These are phyloP conservation scores for Aegilops speltoides DNA, from an alignment of 176 grass and related monocot species.

Conservation along the genomic window DNA sequence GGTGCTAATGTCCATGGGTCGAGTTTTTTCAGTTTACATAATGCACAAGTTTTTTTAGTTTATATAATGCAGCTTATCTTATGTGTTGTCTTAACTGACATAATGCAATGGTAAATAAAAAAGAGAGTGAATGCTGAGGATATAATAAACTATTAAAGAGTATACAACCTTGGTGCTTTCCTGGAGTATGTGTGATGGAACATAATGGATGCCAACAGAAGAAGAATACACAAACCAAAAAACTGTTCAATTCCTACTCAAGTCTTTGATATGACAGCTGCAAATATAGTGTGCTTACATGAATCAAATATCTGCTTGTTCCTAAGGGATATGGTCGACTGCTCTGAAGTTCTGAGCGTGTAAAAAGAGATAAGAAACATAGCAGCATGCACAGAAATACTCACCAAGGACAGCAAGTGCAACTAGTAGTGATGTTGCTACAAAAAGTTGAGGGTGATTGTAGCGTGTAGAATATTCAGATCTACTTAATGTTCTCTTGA, in stretches of 20 bases:
- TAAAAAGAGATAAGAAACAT: constrained; percentile 18
- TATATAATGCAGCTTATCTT: not conserved
- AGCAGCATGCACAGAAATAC: constrained; percentile 23
- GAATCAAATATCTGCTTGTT: not conserved
- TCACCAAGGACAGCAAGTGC: constrained; percentile 59
- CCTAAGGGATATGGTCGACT: not conserved
- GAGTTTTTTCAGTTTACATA: not conserved
- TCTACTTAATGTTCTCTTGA: constrained; percentile 43
- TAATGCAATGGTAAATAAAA: not conserved
- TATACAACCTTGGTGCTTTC: not conserved
- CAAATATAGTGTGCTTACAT: not conserved
- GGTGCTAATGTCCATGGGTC: not conserved
- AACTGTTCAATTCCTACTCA: not conserved
- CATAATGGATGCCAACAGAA: not conserved
- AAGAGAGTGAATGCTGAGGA: not conserved
- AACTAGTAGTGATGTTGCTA: constrained; percentile 45
- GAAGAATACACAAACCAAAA: not conserved
- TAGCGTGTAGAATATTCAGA: constrained; percentile 34
- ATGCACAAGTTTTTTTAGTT: too few species aligned
- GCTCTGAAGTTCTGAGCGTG: constrained; percentile 26
- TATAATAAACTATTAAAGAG: not conserved
- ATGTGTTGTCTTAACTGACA: not conserved
- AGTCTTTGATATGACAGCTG: not conserved
- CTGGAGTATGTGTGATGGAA: not conserved
- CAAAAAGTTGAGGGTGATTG: constrained; percentile 41